Conservation (phyloP, 2,329 filamentous ascomycete genomes). For the Clarireedia monteithiana region DNA sequence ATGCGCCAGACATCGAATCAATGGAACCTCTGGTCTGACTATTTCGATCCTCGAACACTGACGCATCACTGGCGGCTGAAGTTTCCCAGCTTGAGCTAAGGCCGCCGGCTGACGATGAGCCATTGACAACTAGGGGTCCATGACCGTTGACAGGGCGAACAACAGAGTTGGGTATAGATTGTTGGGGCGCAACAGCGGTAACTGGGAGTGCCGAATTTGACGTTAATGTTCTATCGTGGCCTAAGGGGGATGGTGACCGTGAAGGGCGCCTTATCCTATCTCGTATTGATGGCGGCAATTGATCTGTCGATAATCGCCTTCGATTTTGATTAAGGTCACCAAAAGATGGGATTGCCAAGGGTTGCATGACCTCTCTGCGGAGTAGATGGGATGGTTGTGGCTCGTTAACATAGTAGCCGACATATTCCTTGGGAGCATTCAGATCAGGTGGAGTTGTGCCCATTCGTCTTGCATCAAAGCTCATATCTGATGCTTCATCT, state of each 20-base stretch:
- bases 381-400: constrained; percentile 12
- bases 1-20: constrained; percentile 24
- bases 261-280: constrained; percentile 27
- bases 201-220: constrained; percentile 19
- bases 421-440: constrained; percentile 26
- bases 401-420: constrained; percentile 29
- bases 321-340: constrained; percentile 24
- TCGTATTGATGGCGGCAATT: constrained; percentile 28
- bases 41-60: constrained; percentile 20
- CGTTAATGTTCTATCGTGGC: constrained; percentile 27
- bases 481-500: constrained; percentile 36
- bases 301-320: constrained; percentile 27
- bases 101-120: constrained; percentile 13
- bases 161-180: constrained; percentile 22
- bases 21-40: constrained; percentile 18
- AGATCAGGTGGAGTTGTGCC: constrained; percentile 23
- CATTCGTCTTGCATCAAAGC: constrained; percentile 14
- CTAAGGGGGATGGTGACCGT: constrained; percentile 30
- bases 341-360: constrained; percentile 26
- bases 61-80: constrained; percentile 19
- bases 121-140: constrained; percentile 27
- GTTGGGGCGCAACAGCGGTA: constrained; percentile 16
- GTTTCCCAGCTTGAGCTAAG: not conserved
- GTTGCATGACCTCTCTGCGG: constrained; percentile 16
- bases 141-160: constrained; percentile 23